Conservation (phyloP, 495 filamentous ascomycete genomes). For the Wilcoxina mikolae region DNA sequence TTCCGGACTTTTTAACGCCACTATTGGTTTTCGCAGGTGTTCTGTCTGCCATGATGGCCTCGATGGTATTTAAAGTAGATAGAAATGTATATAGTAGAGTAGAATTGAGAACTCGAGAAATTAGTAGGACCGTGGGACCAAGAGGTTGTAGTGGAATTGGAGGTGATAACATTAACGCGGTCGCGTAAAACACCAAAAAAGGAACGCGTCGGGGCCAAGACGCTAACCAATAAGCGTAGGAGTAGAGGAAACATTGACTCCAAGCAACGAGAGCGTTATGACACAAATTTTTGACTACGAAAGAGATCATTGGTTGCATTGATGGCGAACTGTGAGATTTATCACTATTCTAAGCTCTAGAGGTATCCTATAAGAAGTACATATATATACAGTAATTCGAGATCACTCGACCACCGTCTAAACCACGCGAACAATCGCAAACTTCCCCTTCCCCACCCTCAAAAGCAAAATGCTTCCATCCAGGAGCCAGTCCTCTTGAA, state of each 20-base stretch:
- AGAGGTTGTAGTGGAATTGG: not conserved
- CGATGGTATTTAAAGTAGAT: too few relatives aligned
- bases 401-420: too few relatives aligned
- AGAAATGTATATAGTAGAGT: not conserved
- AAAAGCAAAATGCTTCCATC: constrained; percentile 22
- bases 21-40: not conserved
- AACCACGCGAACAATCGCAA: constrained; percentile 3
- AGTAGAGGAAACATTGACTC: too few relatives aligned
- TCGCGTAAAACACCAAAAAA: not conserved
- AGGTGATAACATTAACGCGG: not conserved
- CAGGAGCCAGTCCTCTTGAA: constrained; percentile 22
- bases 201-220: not conserved
- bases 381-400: too few relatives aligned
- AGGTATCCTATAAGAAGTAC: too few relatives aligned
- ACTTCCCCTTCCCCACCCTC: constrained; percentile 26
- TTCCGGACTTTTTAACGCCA: not conserved
- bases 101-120: not conserved
- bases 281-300: too few relatives aligned
- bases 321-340: too few relatives aligned
- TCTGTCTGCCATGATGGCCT: not conserved
- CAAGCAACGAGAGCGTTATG: too few relatives aligned
- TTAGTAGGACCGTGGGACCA: not conserved
- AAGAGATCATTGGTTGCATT: too few relatives aligned
- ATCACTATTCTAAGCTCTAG: too few relatives aligned
- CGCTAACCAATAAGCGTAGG: too few relatives aligned